Conservation (phyloP, 202 grass and related monocot genomes). For the Panicum hallii region DNA sequence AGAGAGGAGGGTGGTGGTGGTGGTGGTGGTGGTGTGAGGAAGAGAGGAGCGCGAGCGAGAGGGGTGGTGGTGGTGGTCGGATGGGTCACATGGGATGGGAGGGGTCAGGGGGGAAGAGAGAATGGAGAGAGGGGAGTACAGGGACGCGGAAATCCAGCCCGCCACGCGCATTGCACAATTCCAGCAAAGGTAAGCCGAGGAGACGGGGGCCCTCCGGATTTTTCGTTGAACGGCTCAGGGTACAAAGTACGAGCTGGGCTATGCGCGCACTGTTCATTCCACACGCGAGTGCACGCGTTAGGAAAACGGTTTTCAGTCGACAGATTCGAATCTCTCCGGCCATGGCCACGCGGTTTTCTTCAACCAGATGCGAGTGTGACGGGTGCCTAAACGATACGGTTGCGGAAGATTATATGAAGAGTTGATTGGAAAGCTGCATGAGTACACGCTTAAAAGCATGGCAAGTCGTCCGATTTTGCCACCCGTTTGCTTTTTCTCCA, state of each 20-base stretch:
- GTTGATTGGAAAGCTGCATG: too few relatives aligned
- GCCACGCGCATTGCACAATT: conserved; percentile 59
- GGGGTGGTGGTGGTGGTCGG: neutral
- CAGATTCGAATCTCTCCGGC: neutral
- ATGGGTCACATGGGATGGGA: conserved; percentile 51
- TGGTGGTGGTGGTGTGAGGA: neutral
- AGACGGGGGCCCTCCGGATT: neutral
- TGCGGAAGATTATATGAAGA: too few relatives aligned
- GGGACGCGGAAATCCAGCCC: conserved; percentile 62
- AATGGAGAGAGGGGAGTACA: neutral
- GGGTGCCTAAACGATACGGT: too few relatives aligned
- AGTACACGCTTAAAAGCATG: too few relatives aligned
- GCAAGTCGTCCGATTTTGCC: too few relatives aligned
- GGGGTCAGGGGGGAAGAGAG: neutral
- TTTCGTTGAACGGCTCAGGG: neutral
- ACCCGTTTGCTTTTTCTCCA: too few relatives aligned
- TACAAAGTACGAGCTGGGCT: neutral
- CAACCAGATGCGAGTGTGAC: too few relatives aligned
- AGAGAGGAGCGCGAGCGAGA: neutral
- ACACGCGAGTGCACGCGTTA: neutral
- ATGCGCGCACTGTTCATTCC: neutral
- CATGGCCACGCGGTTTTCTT: neutral
- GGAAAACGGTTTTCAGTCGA: neutral
- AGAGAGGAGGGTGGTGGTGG: neutral
- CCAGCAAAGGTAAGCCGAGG: conserved; percentile 36